Base-by-base conservation (phyloP, 495 filamentous ascomycete species). In the Penicillium malachiteum region DNA sequence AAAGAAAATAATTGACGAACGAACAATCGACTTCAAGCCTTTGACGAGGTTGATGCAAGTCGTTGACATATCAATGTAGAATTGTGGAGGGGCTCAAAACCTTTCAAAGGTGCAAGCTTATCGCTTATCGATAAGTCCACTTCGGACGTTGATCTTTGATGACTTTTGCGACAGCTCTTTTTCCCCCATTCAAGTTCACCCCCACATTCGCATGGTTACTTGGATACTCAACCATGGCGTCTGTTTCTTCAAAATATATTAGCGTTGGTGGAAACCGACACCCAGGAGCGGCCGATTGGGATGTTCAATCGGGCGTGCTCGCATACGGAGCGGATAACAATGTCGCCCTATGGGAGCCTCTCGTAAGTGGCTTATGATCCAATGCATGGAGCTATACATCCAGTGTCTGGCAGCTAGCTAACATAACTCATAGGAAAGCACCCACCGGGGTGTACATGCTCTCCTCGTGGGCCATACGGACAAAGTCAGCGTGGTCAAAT, bases 271-370 rank as follows among this genome's bases (percentile, higher is more conserved):
- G 90, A 37, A 97, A 97, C 73, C 80, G 93, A 56, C 90, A 97
- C 59, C 87, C 94, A 26, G 85, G 85, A 13, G 90, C 89, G 11
- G 91, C 94, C 12, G 94, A 97, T 72, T 98, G 94, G 94, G 83
- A 91, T 65, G 64, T 76, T 7, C 73, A 84, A 57, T 75, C 78
- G 35, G 85, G 87, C 11, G 71, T 92, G 50, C 79, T 97, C 37
- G 95, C 93, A 42, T 98, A 89, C 73, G 94, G 94, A 37, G 88
- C 92, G 30, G 90, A 91, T 72, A 83, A 83, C 54, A 94, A 93
- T 73, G 78, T 97, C 55, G 94, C 92, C 32, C 65, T 97, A 48
- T 97, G 94, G 94, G 77, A 87, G 63, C 91, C 94, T 44, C 66
- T 81, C 67, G 91, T 96, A 84, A 59, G 85, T 70, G 14, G n/a